A percentile compares a stretch with the other conserved stretches of the same genome.
Conservation (phyloP, 768 basidiomycete genomes). For the Termitomyces sp. region DNA sequence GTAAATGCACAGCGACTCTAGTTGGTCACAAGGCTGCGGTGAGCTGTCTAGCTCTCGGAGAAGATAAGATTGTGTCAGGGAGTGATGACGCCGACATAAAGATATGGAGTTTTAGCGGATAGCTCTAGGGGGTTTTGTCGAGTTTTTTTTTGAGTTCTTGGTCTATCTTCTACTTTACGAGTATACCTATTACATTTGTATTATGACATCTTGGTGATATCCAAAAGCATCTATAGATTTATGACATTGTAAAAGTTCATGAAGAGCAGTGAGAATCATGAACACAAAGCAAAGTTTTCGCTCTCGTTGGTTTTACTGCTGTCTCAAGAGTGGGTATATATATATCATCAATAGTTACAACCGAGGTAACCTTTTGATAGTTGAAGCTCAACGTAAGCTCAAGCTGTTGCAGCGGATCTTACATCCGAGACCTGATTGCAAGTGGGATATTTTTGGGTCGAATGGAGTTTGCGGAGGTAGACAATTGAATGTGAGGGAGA, state of each 20-base stretch:
- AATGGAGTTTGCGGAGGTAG: too few species aligned
- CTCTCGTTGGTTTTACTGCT: too few species aligned
- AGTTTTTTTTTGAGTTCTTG: neutral
- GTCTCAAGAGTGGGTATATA: too few species aligned
- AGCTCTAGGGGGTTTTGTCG: conserved; percentile 4
- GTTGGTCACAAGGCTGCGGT: conserved; percentile 95
- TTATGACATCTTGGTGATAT: neutral
- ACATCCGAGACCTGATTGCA: too few species aligned
- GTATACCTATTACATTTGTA: conserved; percentile 1
- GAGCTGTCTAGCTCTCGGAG: conserved; percentile 82
- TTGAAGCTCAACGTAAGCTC: too few species aligned
- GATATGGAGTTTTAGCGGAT: conserved; percentile 70
- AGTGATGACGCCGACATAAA: conserved; percentile 88
- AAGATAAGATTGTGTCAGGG: conserved; percentile 96
- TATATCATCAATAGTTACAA: too few species aligned
- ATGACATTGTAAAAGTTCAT: neutral
- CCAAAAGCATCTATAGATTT: neutral
- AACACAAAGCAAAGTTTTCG: conserved; percentile 3
- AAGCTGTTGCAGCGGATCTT: too few species aligned
- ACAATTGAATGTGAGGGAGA: too few species aligned
- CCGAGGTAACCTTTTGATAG: too few species aligned
- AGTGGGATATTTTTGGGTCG: too few species aligned
- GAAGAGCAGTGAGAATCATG: neutral
- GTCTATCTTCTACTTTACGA: neutral
- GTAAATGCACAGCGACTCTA: conserved; percentile 80